A percentile compares a stretch with the other conserved stretches of the same genome.
These are phyloP conservation scores for Colletotrichum melonis DNA, from an alignment of 2,329 filamentous ascomycete genomes.

Conservation along the genomic window DNA sequence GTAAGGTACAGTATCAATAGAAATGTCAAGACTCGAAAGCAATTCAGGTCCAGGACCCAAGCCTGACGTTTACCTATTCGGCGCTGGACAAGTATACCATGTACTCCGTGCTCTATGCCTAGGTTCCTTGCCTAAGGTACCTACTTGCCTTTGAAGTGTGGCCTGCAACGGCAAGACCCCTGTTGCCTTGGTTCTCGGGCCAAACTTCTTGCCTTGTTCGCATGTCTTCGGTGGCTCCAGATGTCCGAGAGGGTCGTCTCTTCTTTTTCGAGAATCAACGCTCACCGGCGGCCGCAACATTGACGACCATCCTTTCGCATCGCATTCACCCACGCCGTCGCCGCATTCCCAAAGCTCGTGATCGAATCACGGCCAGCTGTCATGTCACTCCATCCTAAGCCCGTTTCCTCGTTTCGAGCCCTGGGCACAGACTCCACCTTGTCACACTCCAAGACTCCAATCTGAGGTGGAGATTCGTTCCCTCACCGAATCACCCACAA, in stretches of 20 bases:
- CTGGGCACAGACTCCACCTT: not conserved
- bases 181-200: conserved; percentile 23
- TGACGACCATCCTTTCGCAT: not conserved
- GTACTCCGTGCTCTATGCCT: not conserved
- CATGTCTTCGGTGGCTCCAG: not conserved
- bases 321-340: not conserved
- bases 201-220: not conserved
- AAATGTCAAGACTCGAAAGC: not conserved
- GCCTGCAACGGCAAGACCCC: conserved; percentile 5
- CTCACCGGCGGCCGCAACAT: not conserved
- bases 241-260: not conserved
- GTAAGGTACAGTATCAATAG: no score
- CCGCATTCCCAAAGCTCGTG: not conserved
- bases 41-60: not conserved
- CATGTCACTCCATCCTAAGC: not conserved
- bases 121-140: not conserved
- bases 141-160: not conserved
- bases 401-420: not conserved
- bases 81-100: not conserved
- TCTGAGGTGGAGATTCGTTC: not conserved
- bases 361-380: not conserved
- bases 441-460: not conserved
- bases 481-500: not conserved
- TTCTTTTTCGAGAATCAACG: not conserved
- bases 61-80: not conserved